Percentiles rank a stretch among this genome's conserved stretches.
Evolutionary conservation across 169 alveolate species (phyloP).

Genomic region (Plasmodium relictum): DNA sequence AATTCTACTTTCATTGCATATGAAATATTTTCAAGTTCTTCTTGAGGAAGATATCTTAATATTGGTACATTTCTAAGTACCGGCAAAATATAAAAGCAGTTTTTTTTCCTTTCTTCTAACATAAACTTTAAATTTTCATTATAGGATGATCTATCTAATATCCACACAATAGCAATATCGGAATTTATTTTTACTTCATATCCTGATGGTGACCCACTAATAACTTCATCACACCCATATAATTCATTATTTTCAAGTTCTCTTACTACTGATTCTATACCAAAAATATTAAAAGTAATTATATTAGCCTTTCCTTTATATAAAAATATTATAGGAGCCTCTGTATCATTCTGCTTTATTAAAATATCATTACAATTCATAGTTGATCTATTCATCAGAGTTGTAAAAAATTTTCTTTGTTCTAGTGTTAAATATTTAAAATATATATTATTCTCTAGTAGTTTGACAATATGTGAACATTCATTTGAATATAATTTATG

Average conservation of each 20-base stretch:
- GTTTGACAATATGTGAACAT: constrained; percentile 33
- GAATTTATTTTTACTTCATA: constrained; percentile 72
- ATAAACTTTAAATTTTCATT: constrained; percentile 43
- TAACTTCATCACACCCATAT: constrained; percentile 61
- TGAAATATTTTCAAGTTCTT: constrained; percentile 45
- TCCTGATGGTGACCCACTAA: constrained; percentile 31
- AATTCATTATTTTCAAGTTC: constrained; percentile 48
- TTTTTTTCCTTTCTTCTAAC: constrained; percentile 73
- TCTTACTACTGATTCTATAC: constrained; percentile 50
- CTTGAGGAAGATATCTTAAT: constrained; percentile 60
- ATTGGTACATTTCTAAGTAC: constrained; percentile 71
- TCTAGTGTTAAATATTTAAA: constrained; percentile 72
- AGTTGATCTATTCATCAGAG: constrained; percentile 60
- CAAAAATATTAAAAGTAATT: constrained; percentile 52
- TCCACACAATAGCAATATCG: constrained; percentile 57
- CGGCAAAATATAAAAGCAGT: constrained; percentile 52
- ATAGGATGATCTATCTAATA: constrained; percentile 33
- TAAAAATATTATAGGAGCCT: constrained; percentile 46
- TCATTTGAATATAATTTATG: constrained; percentile 63
- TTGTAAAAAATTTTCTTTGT: constrained; percentile 73
- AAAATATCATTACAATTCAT: constrained; percentile 16
- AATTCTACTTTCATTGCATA: constrained; percentile 73
- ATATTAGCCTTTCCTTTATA: constrained; percentile 71
- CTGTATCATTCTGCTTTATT: constrained; percentile 37
- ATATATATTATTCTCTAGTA: constrained; percentile 27